Evolutionary conservation across 306 rosid species (phyloP).

Genomic region (Mimosa pudica): DNA sequence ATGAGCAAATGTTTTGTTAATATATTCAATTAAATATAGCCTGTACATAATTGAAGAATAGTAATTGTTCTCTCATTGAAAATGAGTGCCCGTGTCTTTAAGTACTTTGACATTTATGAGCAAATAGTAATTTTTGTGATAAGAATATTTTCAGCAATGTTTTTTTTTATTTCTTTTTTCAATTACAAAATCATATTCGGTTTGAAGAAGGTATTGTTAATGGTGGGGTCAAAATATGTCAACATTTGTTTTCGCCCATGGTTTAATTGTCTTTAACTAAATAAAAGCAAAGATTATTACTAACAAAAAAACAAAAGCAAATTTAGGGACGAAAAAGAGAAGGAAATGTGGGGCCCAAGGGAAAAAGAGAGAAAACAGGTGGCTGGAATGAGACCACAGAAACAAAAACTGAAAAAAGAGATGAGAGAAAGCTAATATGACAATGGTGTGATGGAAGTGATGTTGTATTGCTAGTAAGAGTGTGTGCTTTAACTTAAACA

Average conservation of each 20-base stretch:
- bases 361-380: neutral
- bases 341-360: neutral
- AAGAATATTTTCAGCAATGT: too few species aligned
- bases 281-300: neutral
- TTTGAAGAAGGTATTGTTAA: neutral
- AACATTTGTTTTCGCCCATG: neutral
- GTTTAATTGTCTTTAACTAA: neutral
- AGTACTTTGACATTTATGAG: too few species aligned
- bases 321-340: too few species aligned
- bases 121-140: too few species aligned
- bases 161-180: neutral
- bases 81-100: too few species aligned
- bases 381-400: slow-evolving; percentile 5
- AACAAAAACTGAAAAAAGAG: neutral
- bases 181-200: neutral
- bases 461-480: neutral
- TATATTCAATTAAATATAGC: too few species aligned
- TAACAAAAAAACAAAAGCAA: neutral
- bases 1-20: too few species aligned
- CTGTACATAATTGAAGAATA: too few species aligned
- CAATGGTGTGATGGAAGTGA: neutral
- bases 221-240: neutral
- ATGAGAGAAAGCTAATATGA: neutral
- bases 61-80: too few species aligned
- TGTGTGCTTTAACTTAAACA: neutral